Evolutionary conservation across 352 stramenopile genomes (phyloP), one percentile per base, ranked within the genome.

Genomic region (Pythium monospermum): DNA sequence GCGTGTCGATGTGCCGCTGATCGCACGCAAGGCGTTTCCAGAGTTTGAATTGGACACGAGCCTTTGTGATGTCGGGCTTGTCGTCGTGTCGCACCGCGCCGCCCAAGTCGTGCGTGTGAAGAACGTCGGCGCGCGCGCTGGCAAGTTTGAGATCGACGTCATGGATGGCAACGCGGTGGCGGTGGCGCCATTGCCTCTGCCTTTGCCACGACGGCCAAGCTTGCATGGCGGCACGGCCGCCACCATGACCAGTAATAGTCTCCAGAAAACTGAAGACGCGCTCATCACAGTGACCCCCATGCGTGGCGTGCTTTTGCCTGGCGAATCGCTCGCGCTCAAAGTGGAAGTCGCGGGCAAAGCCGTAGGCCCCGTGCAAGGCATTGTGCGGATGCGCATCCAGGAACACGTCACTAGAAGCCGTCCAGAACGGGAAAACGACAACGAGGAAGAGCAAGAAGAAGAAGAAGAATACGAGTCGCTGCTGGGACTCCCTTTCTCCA

Each of bases 41-140:
- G 58, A 79, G 10, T 19, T 94, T 3, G 74, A 88, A 23, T 55
- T 91, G 15, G 61, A 73, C 23, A 48, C 74, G 26, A 61, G 49
- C 10, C 58, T 83, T 3, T 83, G 76, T 52, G 76, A 91, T 23
- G 42, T 91, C 6, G 80, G 83, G 0, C 59, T 91, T 21, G 61
- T 94, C 0, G 80, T 94, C 7, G 28, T 85, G 12, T 61, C 53
- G 0, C 77, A 90, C 38, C 71, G 80, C 39, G 71, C 68, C 0
- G 74, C 70, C 11, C 65, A 65, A 28, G 71, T 73, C 30, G 57
- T 94, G 13, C 64, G 80, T 25, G 39, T 91, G 25, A 56, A 54
- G 4, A 92, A 94, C 49, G 57, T 48, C 0, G 76, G 78, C 4
- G 44, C 68, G 2, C 63, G 68, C 6, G 33, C 60, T 15, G 76